Percentiles rank a stretch among this genome's conserved stretches.
Conservation (phyloP, 257 asterid genomes). For the Fraxinus cuspidata region DNA sequence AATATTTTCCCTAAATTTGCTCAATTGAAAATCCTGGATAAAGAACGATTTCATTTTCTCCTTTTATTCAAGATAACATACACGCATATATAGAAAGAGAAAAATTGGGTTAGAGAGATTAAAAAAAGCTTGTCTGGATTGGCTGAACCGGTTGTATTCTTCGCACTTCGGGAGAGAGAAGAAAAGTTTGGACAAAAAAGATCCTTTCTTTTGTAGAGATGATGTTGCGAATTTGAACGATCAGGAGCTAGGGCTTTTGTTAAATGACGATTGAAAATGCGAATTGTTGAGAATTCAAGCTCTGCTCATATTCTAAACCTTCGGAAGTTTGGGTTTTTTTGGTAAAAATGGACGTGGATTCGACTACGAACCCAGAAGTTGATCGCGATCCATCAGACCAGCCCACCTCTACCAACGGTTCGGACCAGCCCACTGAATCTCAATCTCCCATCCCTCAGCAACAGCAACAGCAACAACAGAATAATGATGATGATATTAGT, state of each 20-base stretch:
- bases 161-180: slow-evolving; percentile 28
- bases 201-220: slow-evolving; percentile 12
- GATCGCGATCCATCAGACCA: slow-evolving; percentile 80
- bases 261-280: slow-evolving; percentile 52
- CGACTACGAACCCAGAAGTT: slow-evolving; percentile 67
- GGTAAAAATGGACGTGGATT: slow-evolving; percentile 76
- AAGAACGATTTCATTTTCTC: not conserved
- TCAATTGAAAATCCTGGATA: not conserved
- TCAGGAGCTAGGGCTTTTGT: slow-evolving; percentile 45
- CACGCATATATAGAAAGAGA: slow-evolving; percentile 17
- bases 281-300: slow-evolving; percentile 46
- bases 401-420: slow-evolving; percentile 39
- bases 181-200: not conserved
- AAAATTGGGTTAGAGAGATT: slow-evolving; percentile 30
- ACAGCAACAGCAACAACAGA: slow-evolving; percentile 41
- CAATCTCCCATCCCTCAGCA: slow-evolving; percentile 39
- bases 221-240: slow-evolving; percentile 18
- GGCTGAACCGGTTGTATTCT: slow-evolving; percentile 38
- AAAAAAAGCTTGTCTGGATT: slow-evolving; percentile 45
- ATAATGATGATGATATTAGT: slow-evolving; percentile 35
- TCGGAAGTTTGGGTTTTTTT: slow-evolving; percentile 54
- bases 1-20: not conserved
- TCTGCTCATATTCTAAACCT: slow-evolving; percentile 47
- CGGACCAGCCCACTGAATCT: slow-evolving; percentile 41
- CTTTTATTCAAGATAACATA: not conserved